Base-by-base conservation (phyloP, 495 filamentous ascomycete genomes). In the Cercophora scortea region DNA sequence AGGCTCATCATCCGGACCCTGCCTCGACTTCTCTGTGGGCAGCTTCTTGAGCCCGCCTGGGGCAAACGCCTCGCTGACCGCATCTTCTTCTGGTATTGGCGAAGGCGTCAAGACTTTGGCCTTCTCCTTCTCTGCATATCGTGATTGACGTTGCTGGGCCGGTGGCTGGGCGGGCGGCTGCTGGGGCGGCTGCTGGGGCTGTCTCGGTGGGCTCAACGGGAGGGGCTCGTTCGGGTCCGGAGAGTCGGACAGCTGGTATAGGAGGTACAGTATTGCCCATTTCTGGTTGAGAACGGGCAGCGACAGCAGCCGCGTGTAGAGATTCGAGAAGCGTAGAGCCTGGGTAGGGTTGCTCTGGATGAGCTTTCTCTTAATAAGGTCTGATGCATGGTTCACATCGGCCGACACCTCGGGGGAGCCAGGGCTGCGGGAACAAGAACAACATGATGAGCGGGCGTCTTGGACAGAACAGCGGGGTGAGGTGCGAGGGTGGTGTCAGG, bases 231-330 rank as follows among this genome's bases (percentile, higher is more conserved):
- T 68, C 8, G 74, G 73, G 45, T 77, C 67, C 41, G 79, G 76
- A 0, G 84, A 82, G 54, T 82, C 80, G 45, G 86, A 82, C 41
- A 98, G 76, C 57, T 87, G 85, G 61, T 90, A 86, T 17, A 99
- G 81, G 42, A 99, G 79, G 63, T 92, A 90, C 6, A 99, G 75
- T 56, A 96, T 95, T 3, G 87, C 90, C 90, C 92, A 96, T 80
- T 97, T 99, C 66, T 95, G 86, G 59, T 84, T 85, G 33, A 99
- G 75, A 2, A 97, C 91, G 4, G 92, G 91, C 58, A 94, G 85
- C 25, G 90, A 86, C 16, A 96, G 74, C 19, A 99, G 79, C 39
- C 87, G 79, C 38, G 88, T 87, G 71, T 92, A 95, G 45, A 97
- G 77, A 63, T 93, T 89, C 13, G 87, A 85, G 69, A 96, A 96